Percentiles rank a stretch among this genome's conserved stretches.
Evolutionary conservation across 2,329 filamentous ascomycete species (phyloP).

Genomic region (Hortaea sp.): DNA sequence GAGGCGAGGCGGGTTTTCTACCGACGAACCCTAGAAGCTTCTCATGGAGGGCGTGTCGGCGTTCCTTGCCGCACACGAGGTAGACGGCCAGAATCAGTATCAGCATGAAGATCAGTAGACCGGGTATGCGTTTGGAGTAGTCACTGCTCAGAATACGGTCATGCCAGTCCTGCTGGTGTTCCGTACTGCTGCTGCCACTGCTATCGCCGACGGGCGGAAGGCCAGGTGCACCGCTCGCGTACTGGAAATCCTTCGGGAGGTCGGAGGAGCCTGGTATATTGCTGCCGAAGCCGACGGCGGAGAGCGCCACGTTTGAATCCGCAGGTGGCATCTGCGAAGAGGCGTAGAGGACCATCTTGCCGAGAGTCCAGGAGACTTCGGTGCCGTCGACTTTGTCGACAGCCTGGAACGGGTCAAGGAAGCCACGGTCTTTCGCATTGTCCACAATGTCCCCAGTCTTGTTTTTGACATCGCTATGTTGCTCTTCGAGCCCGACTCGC

Average conservation of each 20-base stretch:
- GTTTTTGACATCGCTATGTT: conserved; percentile 49
- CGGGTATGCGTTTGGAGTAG: conserved; percentile 58
- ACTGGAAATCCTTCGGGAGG: conserved; percentile 62
- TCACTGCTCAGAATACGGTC: conserved; percentile 53
- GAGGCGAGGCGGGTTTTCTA: conserved; percentile 30
- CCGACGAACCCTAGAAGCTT: conserved; percentile 41
- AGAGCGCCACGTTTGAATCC: conserved; percentile 38
- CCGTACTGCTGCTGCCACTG: conserved; percentile 15
- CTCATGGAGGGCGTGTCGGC: conserved; percentile 49
- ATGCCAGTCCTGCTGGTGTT: conserved; percentile 38
- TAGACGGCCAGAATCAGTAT: conserved; percentile 60
- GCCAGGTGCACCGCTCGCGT: conserved; percentile 52
- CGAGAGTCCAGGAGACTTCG: conserved; percentile 94
- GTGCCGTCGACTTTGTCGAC: conserved; percentile 84
- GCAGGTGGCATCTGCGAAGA: conserved; percentile 71
- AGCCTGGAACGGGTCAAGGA: conserved; percentile 77
- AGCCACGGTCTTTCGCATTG: conserved; percentile 62
- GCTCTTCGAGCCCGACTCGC: conserved; percentile 57
- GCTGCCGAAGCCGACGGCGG: conserved; percentile 82
- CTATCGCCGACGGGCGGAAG: conserved; percentile 31
- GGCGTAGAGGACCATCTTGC: conserved; percentile 92
- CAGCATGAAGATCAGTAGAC: conserved; percentile 67
- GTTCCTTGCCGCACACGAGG: conserved; percentile 69
- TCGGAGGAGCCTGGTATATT: conserved; percentile 48
- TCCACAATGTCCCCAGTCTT: conserved; percentile 61